These are phyloP conservation scores for Populus hybrid DNA, from an alignment of 441 rosid species.

Conservation along the genomic window DNA sequence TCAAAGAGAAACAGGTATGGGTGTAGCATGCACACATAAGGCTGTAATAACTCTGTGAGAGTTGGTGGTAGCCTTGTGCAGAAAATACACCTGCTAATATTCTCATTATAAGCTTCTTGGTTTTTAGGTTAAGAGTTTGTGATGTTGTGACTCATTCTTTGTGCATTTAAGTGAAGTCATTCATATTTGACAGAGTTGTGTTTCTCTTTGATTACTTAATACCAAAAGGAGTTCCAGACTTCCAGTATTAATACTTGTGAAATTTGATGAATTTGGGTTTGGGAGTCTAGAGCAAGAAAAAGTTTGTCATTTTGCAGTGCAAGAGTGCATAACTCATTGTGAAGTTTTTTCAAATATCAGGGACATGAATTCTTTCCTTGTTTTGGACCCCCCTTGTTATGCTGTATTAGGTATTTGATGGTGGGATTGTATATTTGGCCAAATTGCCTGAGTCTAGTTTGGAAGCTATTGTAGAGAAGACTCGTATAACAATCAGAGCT, in stretches of 20 bases:
- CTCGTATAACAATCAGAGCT: not conserved
- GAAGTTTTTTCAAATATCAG: not conserved
- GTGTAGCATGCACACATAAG: not conserved
- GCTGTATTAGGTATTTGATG: not conserved
- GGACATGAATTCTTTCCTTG: not conserved
- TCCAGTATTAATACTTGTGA: not conserved
- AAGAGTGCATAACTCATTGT: not conserved
- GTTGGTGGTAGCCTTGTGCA: not conserved
- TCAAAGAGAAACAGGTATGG: not conserved
- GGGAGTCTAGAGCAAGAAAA: not conserved
- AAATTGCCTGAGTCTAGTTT: not conserved
- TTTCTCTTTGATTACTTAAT: not conserved
- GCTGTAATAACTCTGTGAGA: not conserved
- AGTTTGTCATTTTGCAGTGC: not conserved
- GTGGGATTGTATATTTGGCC: not conserved
- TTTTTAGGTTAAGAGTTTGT: not conserved
- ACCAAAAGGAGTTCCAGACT: not conserved
- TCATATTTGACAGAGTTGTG: not conserved
- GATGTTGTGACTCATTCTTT: not conserved
- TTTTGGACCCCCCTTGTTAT: not conserved
- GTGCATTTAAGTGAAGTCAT: not conserved
- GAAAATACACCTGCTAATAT: not conserved
- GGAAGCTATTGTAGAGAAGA: not conserved
- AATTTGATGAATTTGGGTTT: not conserved
- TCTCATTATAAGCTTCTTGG: conserved; percentile 3